Evolutionary conservation across 305 asterid genomes (phyloP).

Genomic region (Solanum chacoense): DNA sequence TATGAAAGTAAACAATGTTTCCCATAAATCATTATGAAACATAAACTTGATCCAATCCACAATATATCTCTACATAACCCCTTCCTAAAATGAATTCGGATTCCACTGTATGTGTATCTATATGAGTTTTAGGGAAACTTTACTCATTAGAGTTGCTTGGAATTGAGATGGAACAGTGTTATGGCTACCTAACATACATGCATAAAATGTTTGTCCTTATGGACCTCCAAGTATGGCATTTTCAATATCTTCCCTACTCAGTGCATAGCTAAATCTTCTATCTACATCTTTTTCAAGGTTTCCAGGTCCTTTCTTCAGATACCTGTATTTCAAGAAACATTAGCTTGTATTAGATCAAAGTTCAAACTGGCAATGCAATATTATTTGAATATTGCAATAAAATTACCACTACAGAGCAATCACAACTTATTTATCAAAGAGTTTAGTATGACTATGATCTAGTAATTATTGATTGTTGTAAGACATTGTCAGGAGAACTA

Average conservation of each 20-base stretch:
- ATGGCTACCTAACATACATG: neutral
- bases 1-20: neutral
- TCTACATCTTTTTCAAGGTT: slow-evolving; percentile 81
- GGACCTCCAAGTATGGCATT: slow-evolving; percentile 99
- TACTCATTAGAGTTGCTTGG: neutral
- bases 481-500: neutral
- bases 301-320: slow-evolving; percentile 76
- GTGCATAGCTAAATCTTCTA: slow-evolving; percentile 91
- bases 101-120: neutral
- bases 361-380: neutral
- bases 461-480: neutral
- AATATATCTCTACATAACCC: neutral
- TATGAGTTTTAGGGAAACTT: neutral
- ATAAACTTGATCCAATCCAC: neutral
- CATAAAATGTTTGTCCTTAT: slow-evolving; percentile 9
- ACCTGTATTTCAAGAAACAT: slow-evolving; percentile 36
- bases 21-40: neutral
- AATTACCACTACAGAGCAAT: neutral
- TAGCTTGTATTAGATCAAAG: neutral
- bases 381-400: neutral
- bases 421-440: neutral
- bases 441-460: neutral
- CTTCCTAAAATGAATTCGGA: neutral
- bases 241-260: slow-evolving; percentile 94
- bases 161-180: neutral